Conservation (phyloP, 352 stramenopile genomes). For the Pythium brachiatum region DNA sequence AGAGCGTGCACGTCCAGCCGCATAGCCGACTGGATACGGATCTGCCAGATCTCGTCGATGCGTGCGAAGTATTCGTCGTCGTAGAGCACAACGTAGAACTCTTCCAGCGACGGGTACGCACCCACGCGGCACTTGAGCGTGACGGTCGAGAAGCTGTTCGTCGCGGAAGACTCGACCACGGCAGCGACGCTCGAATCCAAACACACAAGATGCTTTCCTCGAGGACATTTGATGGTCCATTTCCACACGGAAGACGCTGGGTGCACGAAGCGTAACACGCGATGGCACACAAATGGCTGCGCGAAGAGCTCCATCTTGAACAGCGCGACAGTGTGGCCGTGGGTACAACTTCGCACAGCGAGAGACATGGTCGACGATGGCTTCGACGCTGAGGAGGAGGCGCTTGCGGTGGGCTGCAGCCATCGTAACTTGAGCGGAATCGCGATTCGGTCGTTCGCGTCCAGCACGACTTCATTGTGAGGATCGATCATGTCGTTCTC, state of each 20-base stretch:
- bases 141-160: slow-evolving; percentile 22
- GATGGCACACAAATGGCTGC: slow-evolving; percentile 81
- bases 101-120: slow-evolving; percentile 80
- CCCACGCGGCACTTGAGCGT: slow-evolving; percentile 88
- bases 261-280: slow-evolving; percentile 72
- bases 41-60: slow-evolving; percentile 83
- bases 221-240: slow-evolving; percentile 42
- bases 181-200: slow-evolving; percentile 68
- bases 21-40: slow-evolving; percentile 71
- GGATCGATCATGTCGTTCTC: slow-evolving; percentile 94
- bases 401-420: slow-evolving; percentile 35
- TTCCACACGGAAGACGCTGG: slow-evolving; percentile 56
- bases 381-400: background rate
- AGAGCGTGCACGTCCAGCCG: slow-evolving; percentile 85
- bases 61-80: slow-evolving; percentile 80
- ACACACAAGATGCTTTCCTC: slow-evolving; percentile 63
- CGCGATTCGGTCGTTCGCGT: slow-evolving; percentile 75
- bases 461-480: slow-evolving; percentile 83
- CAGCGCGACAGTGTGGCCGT: slow-evolving; percentile 88
- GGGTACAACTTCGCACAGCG: slow-evolving; percentile 74
- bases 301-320: slow-evolving; percentile 83
- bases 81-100: slow-evolving; percentile 91
- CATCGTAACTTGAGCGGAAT: slow-evolving; percentile 89
- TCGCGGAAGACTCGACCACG: slow-evolving; percentile 11
- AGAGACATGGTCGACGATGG: slow-evolving; percentile 20